Evolutionary conservation across 1,284 basidiomycete genomes (phyloP).

Genomic region (Cutaneotrichosporon mucoides): DNA sequence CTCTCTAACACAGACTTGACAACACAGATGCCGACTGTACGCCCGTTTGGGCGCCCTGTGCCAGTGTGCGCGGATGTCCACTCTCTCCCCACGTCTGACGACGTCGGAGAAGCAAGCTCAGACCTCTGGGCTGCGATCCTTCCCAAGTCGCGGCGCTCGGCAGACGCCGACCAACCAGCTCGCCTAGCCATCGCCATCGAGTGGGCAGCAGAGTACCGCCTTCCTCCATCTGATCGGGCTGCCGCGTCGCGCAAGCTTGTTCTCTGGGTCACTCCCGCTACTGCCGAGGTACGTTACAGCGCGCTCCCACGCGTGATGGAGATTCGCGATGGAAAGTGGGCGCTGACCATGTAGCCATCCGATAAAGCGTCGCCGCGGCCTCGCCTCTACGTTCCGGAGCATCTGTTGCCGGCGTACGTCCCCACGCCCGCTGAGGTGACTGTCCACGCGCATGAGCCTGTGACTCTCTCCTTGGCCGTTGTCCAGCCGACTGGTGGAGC

Average conservation of each 20-base stretch:
- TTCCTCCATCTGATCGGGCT: constrained; percentile 1
- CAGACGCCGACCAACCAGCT: background rate
- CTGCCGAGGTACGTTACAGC: constrained; percentile 9
- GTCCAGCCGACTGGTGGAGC: constrained; percentile 32
- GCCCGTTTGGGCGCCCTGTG: constrained; percentile 18
- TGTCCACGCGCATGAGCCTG: constrained; percentile 30
- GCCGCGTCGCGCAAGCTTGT: constrained; percentile 15
- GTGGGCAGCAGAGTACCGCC: constrained; percentile 15
- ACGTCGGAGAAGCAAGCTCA: constrained; percentile 13
- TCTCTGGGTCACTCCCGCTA: constrained; percentile 12
- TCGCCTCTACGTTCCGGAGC: constrained; percentile 27
- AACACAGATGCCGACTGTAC: constrained; percentile 8
- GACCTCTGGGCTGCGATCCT: constrained; percentile 15
- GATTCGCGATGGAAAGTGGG: background rate
- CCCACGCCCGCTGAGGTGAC: constrained; percentile 23
- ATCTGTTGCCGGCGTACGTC: constrained; percentile 31
- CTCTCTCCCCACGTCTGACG: constrained; percentile 8
- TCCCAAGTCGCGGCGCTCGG: background rate
- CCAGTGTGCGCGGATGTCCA: constrained; percentile 15
- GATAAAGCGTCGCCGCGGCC: constrained; percentile 6
- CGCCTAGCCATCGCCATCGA: constrained; percentile 15
- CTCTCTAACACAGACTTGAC: background rate
- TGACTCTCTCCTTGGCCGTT: constrained; percentile 39
- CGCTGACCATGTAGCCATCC: constrained; percentile 1
- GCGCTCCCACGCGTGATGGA: too few species aligned